phyloP scores from a whole-genome alignment of 2,329 filamentous ascomycete genomes.

The Blastomyces parvus region DNA sequence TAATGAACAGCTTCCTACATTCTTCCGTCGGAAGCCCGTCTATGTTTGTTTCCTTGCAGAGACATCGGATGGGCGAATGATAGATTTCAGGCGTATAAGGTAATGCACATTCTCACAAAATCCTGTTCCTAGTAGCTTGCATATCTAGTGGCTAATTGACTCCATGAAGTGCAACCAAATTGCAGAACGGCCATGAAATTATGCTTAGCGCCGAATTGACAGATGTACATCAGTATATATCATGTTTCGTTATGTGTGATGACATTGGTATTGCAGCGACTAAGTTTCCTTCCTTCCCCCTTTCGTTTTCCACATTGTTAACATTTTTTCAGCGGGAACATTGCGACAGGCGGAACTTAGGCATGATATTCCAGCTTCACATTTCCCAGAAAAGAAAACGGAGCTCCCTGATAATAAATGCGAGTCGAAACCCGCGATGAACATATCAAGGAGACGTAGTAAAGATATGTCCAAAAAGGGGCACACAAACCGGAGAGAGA shows the following conservation, averaged over 20 bases:
- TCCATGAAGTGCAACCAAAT: slow-evolving; percentile 49
- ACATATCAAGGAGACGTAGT: slow-evolving; percentile 15
- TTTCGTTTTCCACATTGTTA: not conserved
- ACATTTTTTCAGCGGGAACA: slow-evolving; percentile 44
- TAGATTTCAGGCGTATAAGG: slow-evolving; percentile 58
- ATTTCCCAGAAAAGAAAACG: slow-evolving; percentile 31
- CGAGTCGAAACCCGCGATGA: slow-evolving; percentile 5
- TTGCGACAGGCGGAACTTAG: slow-evolving; percentile 44
- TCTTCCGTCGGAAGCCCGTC: slow-evolving; percentile 56
- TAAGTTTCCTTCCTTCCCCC: slow-evolving; percentile 7
- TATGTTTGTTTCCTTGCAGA: slow-evolving; percentile 67
- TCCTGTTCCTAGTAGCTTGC: not conserved
- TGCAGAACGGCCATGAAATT: slow-evolving; percentile 54
- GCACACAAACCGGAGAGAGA: slow-evolving; percentile 11
- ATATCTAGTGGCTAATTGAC: slow-evolving; percentile 10
- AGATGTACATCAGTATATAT: slow-evolving; percentile 48
- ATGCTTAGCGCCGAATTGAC: slow-evolving; percentile 50
- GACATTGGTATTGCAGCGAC: slow-evolving; percentile 53
- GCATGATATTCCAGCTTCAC: slow-evolving; percentile 39
- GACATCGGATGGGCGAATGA: slow-evolving; percentile 56
- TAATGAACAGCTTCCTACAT: slow-evolving; percentile 53
- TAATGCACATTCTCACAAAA: slow-evolving; percentile 22
- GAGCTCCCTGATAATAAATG: not conserved
- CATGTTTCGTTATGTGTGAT: slow-evolving; percentile 70
- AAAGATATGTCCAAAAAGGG: slow-evolving; percentile 17